These are phyloP conservation scores for Cystobasidium sp. DNA, from an alignment of 1,284 basidiomycete species.

Conservation along the genomic window DNA sequence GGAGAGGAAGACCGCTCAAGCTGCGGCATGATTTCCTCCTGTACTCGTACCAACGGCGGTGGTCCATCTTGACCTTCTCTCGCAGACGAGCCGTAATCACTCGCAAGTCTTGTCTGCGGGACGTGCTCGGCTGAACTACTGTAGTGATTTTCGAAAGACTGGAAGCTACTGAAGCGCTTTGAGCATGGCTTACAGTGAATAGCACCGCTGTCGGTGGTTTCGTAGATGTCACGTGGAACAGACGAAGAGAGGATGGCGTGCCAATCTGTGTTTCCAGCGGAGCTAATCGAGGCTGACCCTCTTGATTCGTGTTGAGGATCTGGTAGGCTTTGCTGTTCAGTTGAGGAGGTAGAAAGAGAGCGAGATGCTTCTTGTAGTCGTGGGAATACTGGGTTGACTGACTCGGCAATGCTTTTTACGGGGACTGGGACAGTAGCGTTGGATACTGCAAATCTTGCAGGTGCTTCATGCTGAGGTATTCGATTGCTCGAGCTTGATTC, in stretches of 20 bases:
- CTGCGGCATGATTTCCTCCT: neutral
- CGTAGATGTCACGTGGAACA: slow-evolving; percentile 17
- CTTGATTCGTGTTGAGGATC: neutral
- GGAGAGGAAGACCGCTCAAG: too few relatives aligned
- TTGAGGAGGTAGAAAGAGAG: too few relatives aligned
- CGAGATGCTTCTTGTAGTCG: too few relatives aligned
- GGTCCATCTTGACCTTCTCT: slow-evolving; percentile 9
- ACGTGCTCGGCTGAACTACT: neutral
- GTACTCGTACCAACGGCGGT: slow-evolving; percentile 6
- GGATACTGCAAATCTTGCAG: too few relatives aligned
- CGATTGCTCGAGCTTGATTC: neutral
- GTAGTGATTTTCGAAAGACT: neutral
- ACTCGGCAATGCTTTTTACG: too few relatives aligned
- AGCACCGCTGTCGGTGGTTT: slow-evolving; percentile 7
- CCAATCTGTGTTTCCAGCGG: neutral
- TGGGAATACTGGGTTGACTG: too few relatives aligned
- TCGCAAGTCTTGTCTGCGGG: neutral
- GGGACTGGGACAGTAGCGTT: too few relatives aligned
- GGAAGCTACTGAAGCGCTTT: neutral
- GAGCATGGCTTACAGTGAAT: slow-evolving; percentile 7
- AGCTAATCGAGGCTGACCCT: neutral
- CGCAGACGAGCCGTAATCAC: neutral
- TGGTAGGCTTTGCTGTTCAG: too few relatives aligned
- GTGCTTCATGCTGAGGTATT: too few relatives aligned
- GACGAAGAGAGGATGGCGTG: neutral